Evolutionary conservation across 441 rosid species (phyloP), one percentile per base, ranked within the genome.

Genomic region (Jatropha multifida): DNA sequence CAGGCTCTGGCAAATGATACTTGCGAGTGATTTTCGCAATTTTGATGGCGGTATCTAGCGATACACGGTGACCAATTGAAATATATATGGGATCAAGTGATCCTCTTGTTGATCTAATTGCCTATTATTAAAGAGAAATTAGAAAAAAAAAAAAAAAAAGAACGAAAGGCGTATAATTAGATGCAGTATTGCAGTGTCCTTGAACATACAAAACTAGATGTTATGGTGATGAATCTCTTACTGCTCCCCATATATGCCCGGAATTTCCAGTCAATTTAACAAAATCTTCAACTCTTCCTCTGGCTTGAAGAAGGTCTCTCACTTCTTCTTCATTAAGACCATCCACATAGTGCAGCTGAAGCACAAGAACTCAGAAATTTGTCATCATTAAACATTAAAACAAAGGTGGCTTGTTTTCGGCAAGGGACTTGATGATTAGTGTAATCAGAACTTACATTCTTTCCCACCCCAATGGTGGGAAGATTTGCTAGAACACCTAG

Each of bases 271-370:
- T 88, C 87, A 92, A 82, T 72, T 80, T 77, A 76, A 89, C 76
- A 74, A 79, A 76, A 77, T 87, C 81, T 76, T 84, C 77, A 76
- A 62, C 69, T 70, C 81, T 87, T 82, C 79, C 88, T 82, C 83
- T 83, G 72, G 77, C 85, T 82, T 82, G 88, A 69, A 90, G 85
- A 67, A 84, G 89, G 70, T 77, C 81, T 79, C 83, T 84, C 60
- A 94, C 89, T 73, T 85, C 86, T 76, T 86, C 81, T 78, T 83
- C 85, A 73, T 87, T 86, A 63, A 95, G 88, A 68, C 97, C 99
- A 85, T 95, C 98, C 79, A 92, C 90, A 72, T 90, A 87, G 83
- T 93, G 97, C 83, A 95, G 84, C 99, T 95, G 84, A 76, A 66
- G 68, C 71, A 78, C 68, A 52, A 44, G 10, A 44, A 44, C 48